Conservation (phyloP, 768 basidiomycete genomes). For the Termitomyces bulborhizus region DNA sequence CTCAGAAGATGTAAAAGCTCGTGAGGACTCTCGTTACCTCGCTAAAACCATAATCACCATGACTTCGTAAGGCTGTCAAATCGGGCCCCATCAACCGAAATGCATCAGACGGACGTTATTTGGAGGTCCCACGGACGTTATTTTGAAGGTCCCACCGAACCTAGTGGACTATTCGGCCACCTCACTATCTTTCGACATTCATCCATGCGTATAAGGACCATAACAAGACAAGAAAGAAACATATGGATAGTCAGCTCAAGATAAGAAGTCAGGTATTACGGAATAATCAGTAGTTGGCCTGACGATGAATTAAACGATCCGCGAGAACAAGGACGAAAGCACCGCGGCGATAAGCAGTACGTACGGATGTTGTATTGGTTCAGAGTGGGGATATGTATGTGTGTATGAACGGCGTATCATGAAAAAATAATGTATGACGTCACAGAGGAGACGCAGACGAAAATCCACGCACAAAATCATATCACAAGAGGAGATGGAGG, state of each 20-base stretch:
- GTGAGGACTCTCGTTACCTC: too few species aligned
- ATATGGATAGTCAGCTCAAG: not conserved
- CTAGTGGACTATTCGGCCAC: too few species aligned
- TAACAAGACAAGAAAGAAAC: not conserved
- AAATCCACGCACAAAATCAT: not conserved
- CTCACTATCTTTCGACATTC: too few species aligned
- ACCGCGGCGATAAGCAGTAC: slow-evolving; percentile 2
- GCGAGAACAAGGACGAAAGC: not conserved
- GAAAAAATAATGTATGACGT: not conserved
- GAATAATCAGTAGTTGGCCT: not conserved
- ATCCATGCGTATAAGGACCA: too few species aligned
- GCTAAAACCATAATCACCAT: too few species aligned
- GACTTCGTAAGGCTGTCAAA: too few species aligned
- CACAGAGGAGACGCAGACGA: not conserved
- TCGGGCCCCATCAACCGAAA: too few species aligned
- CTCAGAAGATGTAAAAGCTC: too few species aligned
- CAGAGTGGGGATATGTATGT: not conserved
- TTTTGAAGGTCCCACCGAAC: too few species aligned
- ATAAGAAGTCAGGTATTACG: slow-evolving; percentile 1
- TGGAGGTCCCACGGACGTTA: too few species aligned
- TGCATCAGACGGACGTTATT: too few species aligned
- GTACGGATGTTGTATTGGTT: not conserved
- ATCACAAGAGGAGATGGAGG: not conserved
- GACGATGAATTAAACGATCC: slow-evolving; percentile 3
- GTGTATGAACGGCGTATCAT: not conserved